These are phyloP conservation scores for Aspergillus taichungensis DNA, from an alignment of 495 filamentous ascomycete species.

Conservation along the genomic window DNA sequence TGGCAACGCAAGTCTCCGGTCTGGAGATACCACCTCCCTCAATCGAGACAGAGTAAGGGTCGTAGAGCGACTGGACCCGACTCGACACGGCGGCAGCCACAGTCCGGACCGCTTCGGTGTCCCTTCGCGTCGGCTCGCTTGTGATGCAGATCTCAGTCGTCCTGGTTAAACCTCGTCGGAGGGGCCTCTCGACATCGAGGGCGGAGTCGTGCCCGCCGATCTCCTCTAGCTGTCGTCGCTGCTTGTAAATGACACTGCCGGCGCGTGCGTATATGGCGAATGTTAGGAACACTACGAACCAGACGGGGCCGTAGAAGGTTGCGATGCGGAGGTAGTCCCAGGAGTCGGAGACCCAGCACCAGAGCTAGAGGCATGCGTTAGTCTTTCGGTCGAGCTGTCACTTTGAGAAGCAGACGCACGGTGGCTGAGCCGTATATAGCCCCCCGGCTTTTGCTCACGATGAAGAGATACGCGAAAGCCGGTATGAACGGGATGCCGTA, in stretches of 20 bases:
- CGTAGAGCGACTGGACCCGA: slow-evolving; percentile 6
- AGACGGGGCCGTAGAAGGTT: slow-evolving; percentile 76
- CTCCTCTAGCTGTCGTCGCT: slow-evolving; percentile 35
- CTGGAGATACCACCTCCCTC: slow-evolving; percentile 16
- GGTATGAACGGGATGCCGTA: slow-evolving; percentile 72
- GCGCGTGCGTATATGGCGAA: slow-evolving; percentile 66
- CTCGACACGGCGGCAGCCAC: no score
- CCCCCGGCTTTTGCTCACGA: slow-evolving; percentile 38
- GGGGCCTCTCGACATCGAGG: slow-evolving; percentile 10
- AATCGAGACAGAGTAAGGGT: slow-evolving; percentile 31
- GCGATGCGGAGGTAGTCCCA: slow-evolving; percentile 71
- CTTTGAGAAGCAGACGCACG: slow-evolving; percentile 20
- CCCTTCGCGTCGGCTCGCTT: slow-evolving; percentile 22
- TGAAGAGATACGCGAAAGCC: slow-evolving; percentile 58
- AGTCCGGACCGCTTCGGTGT: not conserved
- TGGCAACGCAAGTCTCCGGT: not conserved
- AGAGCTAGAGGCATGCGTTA: slow-evolving; percentile 38
- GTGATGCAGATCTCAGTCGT: slow-evolving; percentile 50
- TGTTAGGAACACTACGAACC: slow-evolving; percentile 66
- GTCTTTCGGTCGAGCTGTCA: not conserved
- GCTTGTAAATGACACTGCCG: slow-evolving; percentile 59
- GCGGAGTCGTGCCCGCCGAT: slow-evolving; percentile 33
- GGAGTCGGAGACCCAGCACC: slow-evolving; percentile 69
- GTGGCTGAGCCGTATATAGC: slow-evolving; percentile 69
- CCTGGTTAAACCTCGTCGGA: slow-evolving; percentile 44